Evolutionary conservation across 345 rosid species (phyloP), one percentile per base, ranked within the genome.

Genomic region (Tarenaya hassleriana): DNA sequence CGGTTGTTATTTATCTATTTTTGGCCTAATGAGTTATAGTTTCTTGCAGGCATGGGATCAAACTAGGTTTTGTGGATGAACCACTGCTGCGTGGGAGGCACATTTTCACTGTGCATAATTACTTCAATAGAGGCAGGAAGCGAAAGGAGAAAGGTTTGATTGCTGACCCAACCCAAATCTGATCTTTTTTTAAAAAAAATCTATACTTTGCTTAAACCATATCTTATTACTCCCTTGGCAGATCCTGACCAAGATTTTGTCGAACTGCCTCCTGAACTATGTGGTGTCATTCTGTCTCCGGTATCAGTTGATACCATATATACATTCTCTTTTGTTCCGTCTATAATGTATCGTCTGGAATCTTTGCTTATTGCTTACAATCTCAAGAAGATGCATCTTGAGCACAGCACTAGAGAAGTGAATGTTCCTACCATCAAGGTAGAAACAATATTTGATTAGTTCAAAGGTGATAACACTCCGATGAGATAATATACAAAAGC

Each of bases 231-330:
- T 32, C 55, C 20, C n/a, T 11, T 39, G 69, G 84, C 77, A 88
- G 98, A 60, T 32, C 47, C 77, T 4, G 70, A 60, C 40, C 69
- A 54, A 7, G 63, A 67, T 49, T 62, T 16, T 34, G 84, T 88
- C 38, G 79, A 88, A 66, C 69, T 92, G 78, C 98, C 97, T 47
- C 90, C 98, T 47, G 98, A 92, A 58, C 76, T 92, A 1, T 92
- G 96, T 73, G 18, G 31, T 6, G 43, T 88, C 32, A 20, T 88
- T 15, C 57, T 83, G 64, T 67, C 94, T 32, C 85, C 95, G 1
- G 58, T 92, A 58, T 78, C 97, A 17, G 63, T 74, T 16, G 79
- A 65, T 47, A 83, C 91, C 5, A 41, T 85, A 20, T 88, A 92
- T 69, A 62, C 95, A 4, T 92, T 68, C 50, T 57, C 86, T 8